Evolutionary conservation across 176 grass and related monocot species (phyloP).

Genomic region (Oryza glumipatula): DNA sequence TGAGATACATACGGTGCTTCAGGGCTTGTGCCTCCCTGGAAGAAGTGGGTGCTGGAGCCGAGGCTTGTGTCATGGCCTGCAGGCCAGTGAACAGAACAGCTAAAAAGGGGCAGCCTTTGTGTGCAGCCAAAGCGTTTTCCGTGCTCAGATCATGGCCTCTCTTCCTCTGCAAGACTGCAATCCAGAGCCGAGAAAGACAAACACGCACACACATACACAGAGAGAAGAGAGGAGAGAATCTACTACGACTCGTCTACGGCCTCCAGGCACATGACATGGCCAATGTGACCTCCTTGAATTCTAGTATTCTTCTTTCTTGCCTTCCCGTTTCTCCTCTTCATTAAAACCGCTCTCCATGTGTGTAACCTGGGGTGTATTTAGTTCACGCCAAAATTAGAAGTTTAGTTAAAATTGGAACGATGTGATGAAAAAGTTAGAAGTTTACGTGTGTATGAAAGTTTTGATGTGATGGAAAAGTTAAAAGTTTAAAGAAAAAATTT

Average conservation of each 20-base stretch:
- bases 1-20: too few species aligned
- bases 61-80: not conserved
- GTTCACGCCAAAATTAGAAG: too few species aligned
- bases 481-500: too few species aligned
- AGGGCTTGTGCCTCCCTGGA: too few species aligned
- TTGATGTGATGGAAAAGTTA: too few species aligned
- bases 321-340: not conserved
- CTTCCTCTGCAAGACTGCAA: not conserved
- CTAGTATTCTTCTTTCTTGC: not conserved
- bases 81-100: not conserved
- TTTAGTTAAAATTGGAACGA: too few species aligned
- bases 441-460: too few species aligned
- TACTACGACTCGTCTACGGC: not conserved
- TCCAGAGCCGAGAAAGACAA: not conserved
- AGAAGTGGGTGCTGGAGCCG: not conserved
- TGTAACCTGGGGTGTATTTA: not conserved
- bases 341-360: not conserved
- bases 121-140: conserved; percentile 29
- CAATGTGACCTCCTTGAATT: conserved; percentile 1
- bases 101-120: conserved; percentile 24
- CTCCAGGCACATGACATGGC: conserved; percentile 19
- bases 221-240: not conserved
- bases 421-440: too few species aligned
- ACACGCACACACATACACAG: not conserved
- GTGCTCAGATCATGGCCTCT: conserved; percentile 1